A percentile compares a stretch with the other conserved stretches of the same genome.
Conservation (phyloP, 441 rosid genomes). For the Pelargonium hybrid region DNA sequence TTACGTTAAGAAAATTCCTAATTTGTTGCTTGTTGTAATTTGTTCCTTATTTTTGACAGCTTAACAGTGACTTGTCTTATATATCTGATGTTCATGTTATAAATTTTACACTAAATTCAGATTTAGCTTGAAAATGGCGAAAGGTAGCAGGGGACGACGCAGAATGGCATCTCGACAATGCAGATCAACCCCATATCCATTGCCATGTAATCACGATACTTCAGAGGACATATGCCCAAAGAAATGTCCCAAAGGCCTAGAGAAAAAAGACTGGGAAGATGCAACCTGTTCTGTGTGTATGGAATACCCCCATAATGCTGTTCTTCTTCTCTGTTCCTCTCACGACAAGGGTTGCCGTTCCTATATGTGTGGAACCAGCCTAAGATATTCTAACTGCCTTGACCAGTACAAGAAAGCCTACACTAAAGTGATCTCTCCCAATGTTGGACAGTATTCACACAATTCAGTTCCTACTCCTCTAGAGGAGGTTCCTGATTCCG, state of each 20-base stretch:
- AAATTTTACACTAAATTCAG: no score
- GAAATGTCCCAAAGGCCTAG: constrained; percentile 43
- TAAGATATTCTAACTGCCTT: constrained; percentile 85
- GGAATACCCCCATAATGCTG: constrained; percentile 96
- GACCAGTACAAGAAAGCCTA: constrained; percentile 83
- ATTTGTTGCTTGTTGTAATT: no score
- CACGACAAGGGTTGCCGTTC: constrained; percentile 95
- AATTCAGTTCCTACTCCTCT: constrained; percentile 28
- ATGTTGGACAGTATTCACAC: constrained; percentile 14
- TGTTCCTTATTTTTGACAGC: neutral
- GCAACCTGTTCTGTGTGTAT: constrained; percentile 86
- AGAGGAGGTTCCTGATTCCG: constrained; percentile 22
- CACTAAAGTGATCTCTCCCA: constrained; percentile 40
- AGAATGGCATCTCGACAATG: constrained; percentile 40
- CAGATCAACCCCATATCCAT: constrained; percentile 46
- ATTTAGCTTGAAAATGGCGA: constrained; percentile 45
- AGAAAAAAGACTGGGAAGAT: constrained; percentile 73
- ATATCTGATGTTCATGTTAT: neutral
- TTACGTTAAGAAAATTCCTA: no score
- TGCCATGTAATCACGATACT: constrained; percentile 26
- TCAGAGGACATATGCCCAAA: constrained; percentile 28
- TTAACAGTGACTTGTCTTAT: neutral
- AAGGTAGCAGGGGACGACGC: constrained; percentile 51
- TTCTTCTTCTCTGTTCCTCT: constrained; percentile 92
- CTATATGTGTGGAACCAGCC: constrained; percentile 96